Conservation (phyloP, 73 alveolate genomes). For the Paramecium sexaurelia region DNA sequence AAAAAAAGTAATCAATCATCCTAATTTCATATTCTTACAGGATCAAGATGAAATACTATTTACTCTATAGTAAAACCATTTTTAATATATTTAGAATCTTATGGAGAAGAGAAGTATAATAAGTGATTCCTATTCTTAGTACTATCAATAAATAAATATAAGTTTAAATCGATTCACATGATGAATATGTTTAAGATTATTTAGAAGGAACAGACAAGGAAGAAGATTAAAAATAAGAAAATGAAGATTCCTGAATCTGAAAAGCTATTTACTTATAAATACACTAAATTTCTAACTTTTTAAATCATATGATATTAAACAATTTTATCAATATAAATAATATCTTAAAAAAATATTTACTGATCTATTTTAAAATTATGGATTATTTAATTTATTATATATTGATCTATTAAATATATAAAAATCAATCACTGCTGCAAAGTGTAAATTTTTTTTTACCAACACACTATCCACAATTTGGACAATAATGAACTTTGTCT, state of each 20-base stretch:
- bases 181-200: not conserved
- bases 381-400: not conserved
- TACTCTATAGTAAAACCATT: not conserved
- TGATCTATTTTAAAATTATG: not conserved
- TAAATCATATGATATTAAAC: too few relatives aligned
- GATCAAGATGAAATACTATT: not conserved
- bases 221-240: not conserved
- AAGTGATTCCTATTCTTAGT: not conserved
- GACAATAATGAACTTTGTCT: conserved; percentile 31
- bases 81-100: not conserved
- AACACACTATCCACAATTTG: not conserved
- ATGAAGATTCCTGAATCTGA: not conserved
- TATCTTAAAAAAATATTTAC: too few relatives aligned
- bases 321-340: too few relatives aligned
- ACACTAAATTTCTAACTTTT: not conserved
- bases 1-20: not conserved
- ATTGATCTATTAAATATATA: not conserved
- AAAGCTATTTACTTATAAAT: not conserved
- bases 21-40: not conserved
- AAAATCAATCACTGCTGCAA: not conserved
- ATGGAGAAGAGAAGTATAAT: conserved; percentile 27
- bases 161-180: not conserved
- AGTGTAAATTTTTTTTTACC: not conserved
- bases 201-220: not conserved
- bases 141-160: not conserved